Base-by-base conservation (phyloP, 1,139 yeast species). In the Barnettozyma hawaiiensis region DNA sequence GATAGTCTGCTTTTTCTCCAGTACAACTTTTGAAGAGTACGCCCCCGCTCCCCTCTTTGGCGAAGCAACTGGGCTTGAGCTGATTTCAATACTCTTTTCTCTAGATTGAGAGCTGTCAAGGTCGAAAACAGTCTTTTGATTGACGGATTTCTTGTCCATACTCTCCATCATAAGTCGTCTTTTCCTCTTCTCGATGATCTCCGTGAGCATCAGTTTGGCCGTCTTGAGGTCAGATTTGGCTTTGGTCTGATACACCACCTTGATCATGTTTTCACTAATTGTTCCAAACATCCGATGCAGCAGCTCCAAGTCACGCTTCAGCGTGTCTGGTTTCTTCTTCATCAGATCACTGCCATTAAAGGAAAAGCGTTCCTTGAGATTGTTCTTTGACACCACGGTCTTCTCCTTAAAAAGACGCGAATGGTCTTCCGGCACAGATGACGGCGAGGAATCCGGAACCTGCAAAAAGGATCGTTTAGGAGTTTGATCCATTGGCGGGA, bases 221-320 rank as follows among this genome's bases (percentile, higher is more conserved):
- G 73, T 72, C 45, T 79, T 68, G 26, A 79, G 59, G 46, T 79
- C 73, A 10, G 79, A 78, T 33, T 45, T 44, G 40, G 76, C 73
- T 32, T 78, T 80, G 27, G 75, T 72, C 40, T 76, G 79, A 55
- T 79, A 76, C 2, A 82, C 83, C 40, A 77, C 77, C 48, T 77
- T 73, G 29, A 82, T 70, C 47, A 78, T 73, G 27, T 76, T 69
- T 37, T 70, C 75, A 18, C 65, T 62, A 19, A 76, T 58, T 37
- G 72, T 65, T 37, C 71, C 70, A 55, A 73, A 78, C 43, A 71
- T 57, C 40, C 68, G 71, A 48, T 66, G 70, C 48, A 76, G 70
- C 58, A 72, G 69, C 43, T 67, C 75, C 58, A 70, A 73, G 64
- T 73, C 59, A 34, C 52, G 49, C 9, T 39, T 37, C 2, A 50